phyloP scores from a whole-genome alignment of 306 rosid genomes.

The Biancaea sappan region DNA sequence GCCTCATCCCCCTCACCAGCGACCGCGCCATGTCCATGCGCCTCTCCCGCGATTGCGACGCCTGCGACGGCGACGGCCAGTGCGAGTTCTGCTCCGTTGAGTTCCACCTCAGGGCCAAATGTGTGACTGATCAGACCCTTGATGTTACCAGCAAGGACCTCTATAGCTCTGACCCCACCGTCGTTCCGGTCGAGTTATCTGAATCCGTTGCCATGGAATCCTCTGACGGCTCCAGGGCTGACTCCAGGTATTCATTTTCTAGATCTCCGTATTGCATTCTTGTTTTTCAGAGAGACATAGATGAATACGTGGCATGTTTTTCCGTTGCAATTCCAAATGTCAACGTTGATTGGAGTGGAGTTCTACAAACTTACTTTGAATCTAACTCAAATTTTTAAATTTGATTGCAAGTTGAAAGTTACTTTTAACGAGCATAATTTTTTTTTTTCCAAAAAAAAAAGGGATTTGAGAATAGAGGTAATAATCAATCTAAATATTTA shows the following conservation, averaged over 20 bases:
- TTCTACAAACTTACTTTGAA: no score
- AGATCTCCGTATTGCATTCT: background rate
- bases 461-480: no score
- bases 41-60: slow-evolving; percentile 96
- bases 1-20: slow-evolving; percentile 80
- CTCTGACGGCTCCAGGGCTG: slow-evolving; percentile 24
- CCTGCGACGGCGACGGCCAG: slow-evolving; percentile 96
- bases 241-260: slow-evolving; percentile 40
- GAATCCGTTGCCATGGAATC: slow-evolving; percentile 55
- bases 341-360: no score
- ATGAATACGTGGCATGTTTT: background rate
- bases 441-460: no score
- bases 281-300: background rate
- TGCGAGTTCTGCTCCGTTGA: slow-evolving; percentile 96
- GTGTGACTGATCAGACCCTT: slow-evolving; percentile 70
- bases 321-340: background rate
- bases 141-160: slow-evolving; percentile 89
- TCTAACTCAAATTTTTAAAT: no score
- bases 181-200: slow-evolving; percentile 76
- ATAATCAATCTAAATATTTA: no score
- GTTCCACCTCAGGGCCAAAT: slow-evolving; percentile 76
- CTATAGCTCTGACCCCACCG: slow-evolving; percentile 80
- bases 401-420: no score
- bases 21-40: slow-evolving; percentile 95
- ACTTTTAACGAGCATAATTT: no score